Conservation (phyloP, 2,329 filamentous ascomycete species). For the Hypoxylon sp. region DNA sequence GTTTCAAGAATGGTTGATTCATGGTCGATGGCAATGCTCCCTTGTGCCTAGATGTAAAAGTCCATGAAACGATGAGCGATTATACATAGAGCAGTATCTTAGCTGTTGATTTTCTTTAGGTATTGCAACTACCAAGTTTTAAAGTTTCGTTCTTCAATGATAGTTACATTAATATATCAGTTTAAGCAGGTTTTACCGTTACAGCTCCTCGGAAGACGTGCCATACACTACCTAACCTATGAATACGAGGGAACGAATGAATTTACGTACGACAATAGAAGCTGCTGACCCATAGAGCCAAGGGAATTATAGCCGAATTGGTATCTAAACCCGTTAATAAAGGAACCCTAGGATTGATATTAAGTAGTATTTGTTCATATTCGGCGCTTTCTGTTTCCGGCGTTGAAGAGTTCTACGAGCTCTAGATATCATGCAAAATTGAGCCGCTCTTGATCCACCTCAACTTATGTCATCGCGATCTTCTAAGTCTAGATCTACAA, state of each 20-base stretch:
- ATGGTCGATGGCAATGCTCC: background rate
- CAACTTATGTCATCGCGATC: background rate
- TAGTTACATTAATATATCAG: background rate
- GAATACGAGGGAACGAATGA: conserved; percentile 3
- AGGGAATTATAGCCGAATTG: background rate
- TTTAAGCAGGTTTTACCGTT: background rate
- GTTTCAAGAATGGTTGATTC: background rate
- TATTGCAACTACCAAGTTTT: background rate
- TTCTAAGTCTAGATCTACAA: background rate
- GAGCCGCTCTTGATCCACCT: background rate
- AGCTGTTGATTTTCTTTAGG: background rate
- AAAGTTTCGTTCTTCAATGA: background rate
- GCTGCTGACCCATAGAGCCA: background rate
- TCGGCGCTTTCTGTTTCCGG: background rate
- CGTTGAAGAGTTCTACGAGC: background rate
- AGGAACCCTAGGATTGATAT: background rate
- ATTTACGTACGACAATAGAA: background rate
- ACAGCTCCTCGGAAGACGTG: background rate
- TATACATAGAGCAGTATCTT: background rate
- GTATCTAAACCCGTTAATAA: background rate
- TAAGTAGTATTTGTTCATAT: background rate
- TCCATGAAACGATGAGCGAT: background rate
- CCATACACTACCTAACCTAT: background rate
- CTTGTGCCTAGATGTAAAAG: background rate
- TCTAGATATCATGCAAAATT: background rate